Conservation (phyloP, 208 protist genomes). For the Histomonas meleagridis region DNA sequence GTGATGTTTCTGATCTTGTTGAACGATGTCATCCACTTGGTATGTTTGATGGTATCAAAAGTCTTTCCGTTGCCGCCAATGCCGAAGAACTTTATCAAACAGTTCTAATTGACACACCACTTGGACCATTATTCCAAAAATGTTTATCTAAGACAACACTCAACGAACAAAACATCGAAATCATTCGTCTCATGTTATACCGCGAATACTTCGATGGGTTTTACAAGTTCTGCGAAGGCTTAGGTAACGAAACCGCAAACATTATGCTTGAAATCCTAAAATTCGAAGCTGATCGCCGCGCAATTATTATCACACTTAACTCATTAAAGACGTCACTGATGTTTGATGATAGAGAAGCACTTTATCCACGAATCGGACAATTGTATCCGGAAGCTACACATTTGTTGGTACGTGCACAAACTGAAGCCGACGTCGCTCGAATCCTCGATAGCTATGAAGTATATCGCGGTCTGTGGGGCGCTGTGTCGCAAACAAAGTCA, state of each 20-base stretch:
- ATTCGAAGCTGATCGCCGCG: constrained; percentile 54
- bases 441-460: constrained; percentile 42
- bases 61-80: background rate
- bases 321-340: constrained; percentile 40
- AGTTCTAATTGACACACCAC: constrained; percentile 54
- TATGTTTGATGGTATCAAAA: constrained; percentile 21
- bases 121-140: constrained; percentile 48
- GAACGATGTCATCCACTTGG: constrained; percentile 24
- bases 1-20: background rate
- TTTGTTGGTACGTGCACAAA: constrained; percentile 27
- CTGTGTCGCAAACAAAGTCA: background rate
- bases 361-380: background rate
- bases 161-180: constrained; percentile 53
- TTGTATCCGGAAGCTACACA: constrained; percentile 41
- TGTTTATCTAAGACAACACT: constrained; percentile 43
- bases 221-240: background rate
- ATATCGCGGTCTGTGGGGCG: background rate
- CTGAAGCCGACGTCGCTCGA: constrained; percentile 39
- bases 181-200: constrained; percentile 51
- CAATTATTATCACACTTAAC: constrained; percentile 55
- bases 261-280: constrained; percentile 47
- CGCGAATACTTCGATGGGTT: constrained; percentile 45
- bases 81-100: constrained; percentile 49
- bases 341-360: background rate
- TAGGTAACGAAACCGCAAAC: constrained; percentile 44